These are phyloP conservation scores for Hypoxylon sp. DNA, from an alignment of 2,329 filamentous ascomycete genomes.

Conservation along the genomic window DNA sequence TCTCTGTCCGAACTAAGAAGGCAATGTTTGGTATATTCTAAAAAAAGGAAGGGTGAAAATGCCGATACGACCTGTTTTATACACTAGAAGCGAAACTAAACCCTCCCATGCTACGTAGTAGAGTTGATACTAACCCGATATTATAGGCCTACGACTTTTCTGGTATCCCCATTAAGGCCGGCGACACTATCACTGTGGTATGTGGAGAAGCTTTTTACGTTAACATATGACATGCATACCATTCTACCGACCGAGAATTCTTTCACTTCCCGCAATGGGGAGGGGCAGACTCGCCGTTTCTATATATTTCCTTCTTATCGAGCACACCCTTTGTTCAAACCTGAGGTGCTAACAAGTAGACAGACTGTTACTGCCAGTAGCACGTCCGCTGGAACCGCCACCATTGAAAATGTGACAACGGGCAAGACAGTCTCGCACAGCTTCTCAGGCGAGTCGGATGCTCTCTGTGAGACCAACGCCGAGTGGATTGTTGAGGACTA, in stretches of 20 bases:
- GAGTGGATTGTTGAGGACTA: conserved; percentile 76
- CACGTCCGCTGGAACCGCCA: conserved; percentile 61
- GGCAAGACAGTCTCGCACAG: conserved; percentile 67
- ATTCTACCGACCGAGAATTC: neutral
- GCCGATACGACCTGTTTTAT: neutral
- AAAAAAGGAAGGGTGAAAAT: neutral
- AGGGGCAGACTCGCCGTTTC: neutral
- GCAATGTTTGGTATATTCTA: neutral
- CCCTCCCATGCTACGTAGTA: neutral
- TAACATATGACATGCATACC: neutral
- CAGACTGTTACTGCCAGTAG: conserved; percentile 57
- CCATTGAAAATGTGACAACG: conserved; percentile 66
- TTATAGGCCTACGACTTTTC: conserved; percentile 64
- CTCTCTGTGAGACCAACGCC: conserved; percentile 69
- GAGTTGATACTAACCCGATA: conserved; percentile 15
- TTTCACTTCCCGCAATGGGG: neutral
- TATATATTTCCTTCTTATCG: neutral
- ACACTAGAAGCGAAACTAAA: neutral
- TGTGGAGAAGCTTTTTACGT: conserved; percentile 44
- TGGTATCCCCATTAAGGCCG: conserved; percentile 57
- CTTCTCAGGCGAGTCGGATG: conserved; percentile 60
- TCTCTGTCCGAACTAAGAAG: neutral
- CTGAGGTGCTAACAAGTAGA: conserved; percentile 26
- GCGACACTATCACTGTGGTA: conserved; percentile 50
- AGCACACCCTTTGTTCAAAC: neutral